Conservation (phyloP, 2,329 filamentous ascomycete species). For the Epichloe typhina region DNA sequence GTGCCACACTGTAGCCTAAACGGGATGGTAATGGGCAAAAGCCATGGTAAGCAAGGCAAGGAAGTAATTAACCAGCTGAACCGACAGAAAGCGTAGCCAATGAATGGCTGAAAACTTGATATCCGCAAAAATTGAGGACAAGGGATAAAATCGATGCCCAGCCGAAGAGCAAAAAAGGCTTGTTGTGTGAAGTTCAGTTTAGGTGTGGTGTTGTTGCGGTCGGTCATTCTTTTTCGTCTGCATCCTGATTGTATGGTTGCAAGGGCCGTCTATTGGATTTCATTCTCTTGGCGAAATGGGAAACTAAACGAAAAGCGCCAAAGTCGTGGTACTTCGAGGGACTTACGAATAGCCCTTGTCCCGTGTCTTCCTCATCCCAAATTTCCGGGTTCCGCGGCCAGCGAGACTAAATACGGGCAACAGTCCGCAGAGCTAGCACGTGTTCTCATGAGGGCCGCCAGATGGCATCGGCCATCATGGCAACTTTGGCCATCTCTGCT, state of each 20-base stretch:
- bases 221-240: background rate
- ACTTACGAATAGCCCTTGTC: background rate
- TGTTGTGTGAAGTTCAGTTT: background rate
- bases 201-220: background rate
- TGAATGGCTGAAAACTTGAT: background rate
- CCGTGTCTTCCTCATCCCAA: background rate
- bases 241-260: background rate
- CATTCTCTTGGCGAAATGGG: conserved; percentile 4
- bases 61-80: background rate
- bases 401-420: background rate
- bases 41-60: background rate
- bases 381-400: background rate
- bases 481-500: conserved; percentile 70
- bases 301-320: background rate
- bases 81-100: background rate
- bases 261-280: conserved; percentile 1
- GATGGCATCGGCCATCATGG: conserved; percentile 84
- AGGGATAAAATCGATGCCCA: background rate
- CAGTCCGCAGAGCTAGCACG: background rate
- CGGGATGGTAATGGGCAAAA: conserved; percentile 2
- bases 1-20: conserved; percentile 4
- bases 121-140: background rate
- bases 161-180: background rate
- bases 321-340: conserved; percentile 5
- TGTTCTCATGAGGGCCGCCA: conserved; percentile 37